These are phyloP conservation scores for Tylopilus plumbeoviolaceoides DNA, from an alignment of 768 basidiomycete genomes.

Conservation along the genomic window DNA sequence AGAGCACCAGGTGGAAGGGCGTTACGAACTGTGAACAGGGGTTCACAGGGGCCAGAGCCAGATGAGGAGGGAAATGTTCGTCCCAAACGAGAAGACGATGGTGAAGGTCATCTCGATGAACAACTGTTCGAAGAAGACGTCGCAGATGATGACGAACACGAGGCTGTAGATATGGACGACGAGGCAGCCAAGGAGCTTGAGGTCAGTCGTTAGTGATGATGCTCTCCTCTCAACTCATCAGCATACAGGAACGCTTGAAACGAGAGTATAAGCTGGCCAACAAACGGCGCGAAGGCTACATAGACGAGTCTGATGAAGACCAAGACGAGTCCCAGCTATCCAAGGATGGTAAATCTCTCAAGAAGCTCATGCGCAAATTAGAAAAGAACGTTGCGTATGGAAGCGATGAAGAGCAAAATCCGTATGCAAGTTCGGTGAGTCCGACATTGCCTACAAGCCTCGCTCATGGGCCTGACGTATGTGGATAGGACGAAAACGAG, in stretches of 20 bases:
- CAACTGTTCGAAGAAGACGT: constrained; percentile 79
- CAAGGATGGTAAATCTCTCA: constrained; percentile 74
- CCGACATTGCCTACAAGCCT: background rate
- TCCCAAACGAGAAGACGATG: constrained; percentile 59
- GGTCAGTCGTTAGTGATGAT: constrained; percentile 37
- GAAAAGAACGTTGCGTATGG: constrained; percentile 84
- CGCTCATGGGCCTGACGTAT: background rate
- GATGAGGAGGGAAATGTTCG: constrained; percentile 60
- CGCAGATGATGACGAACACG: constrained; percentile 83
- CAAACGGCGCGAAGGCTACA: constrained; percentile 61
- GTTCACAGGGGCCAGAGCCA: constrained; percentile 56
- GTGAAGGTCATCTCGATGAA: constrained; percentile 81
- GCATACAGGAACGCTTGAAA: constrained; percentile 71
- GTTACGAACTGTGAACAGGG: constrained; percentile 66
- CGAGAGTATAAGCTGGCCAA: constrained; percentile 78
- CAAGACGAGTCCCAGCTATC: constrained; percentile 58
- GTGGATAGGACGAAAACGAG: constrained; percentile 59
- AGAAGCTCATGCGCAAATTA: constrained; percentile 79
- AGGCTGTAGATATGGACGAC: constrained; percentile 69
- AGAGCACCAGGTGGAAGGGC: constrained; percentile 65
- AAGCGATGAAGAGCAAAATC: constrained; percentile 75
- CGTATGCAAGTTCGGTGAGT: constrained; percentile 74
- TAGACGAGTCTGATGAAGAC: constrained; percentile 74
- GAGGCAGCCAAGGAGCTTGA: constrained; percentile 83
- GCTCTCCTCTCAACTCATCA: background rate